Evolutionary conservation across 768 basidiomycete species (phyloP).

Genomic region (Naganishia kalamii): DNA sequence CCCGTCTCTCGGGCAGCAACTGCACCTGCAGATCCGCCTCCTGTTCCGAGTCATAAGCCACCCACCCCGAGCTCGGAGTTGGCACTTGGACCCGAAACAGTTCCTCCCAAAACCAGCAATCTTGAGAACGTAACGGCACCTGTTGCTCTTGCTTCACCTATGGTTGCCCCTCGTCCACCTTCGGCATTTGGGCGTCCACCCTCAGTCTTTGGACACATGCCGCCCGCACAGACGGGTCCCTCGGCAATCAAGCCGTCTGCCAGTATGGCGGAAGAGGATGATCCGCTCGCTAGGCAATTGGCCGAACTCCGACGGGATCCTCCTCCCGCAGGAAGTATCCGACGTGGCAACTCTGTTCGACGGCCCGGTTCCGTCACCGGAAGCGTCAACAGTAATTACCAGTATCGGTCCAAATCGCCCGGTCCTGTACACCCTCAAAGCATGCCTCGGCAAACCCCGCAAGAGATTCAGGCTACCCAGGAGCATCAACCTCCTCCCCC

Average conservation of each 20-base stretch:
- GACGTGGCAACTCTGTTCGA: constrained; percentile 37
- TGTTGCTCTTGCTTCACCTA: not conserved
- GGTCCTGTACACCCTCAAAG: constrained; percentile 23
- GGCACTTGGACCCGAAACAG: too few species aligned
- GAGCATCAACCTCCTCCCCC: not conserved
- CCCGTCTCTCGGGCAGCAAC: not conserved
- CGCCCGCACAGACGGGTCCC: constrained; percentile 23
- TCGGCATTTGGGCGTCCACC: constrained; percentile 18
- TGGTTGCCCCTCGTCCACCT: constrained; percentile 17
- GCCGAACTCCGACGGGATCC: constrained; percentile 45
- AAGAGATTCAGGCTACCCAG: not conserved
- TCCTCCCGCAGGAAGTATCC: constrained; percentile 39
- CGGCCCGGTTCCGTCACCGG: constrained; percentile 39
- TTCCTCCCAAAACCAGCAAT: too few species aligned
- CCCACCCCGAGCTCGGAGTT: too few species aligned
- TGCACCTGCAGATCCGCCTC: not conserved
- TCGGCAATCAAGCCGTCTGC: constrained; percentile 9
- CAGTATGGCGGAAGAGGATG: constrained; percentile 42
- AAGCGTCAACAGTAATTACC: constrained; percentile 26
- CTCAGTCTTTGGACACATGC: constrained; percentile 7
- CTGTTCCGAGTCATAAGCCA: not conserved
- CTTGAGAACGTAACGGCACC: too few species aligned
- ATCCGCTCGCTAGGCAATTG: constrained; percentile 49
- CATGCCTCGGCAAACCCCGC: not conserved
- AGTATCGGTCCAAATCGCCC: constrained; percentile 32